Evolutionary conservation across 176 grass and related monocot species (phyloP).

Genomic region (Calamus simplicifolius): DNA sequence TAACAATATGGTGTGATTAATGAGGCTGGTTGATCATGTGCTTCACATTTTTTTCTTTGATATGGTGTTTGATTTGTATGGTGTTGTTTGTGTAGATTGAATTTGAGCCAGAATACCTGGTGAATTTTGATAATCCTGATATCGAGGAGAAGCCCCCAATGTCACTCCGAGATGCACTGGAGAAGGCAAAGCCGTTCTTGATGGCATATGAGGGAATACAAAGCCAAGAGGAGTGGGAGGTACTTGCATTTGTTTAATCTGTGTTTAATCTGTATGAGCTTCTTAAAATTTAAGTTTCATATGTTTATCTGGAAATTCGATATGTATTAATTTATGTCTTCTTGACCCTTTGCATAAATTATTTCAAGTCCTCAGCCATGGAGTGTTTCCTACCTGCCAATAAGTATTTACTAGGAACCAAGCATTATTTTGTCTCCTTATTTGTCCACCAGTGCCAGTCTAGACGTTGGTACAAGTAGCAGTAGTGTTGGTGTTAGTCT

Average conservation of each 20-base stretch:
- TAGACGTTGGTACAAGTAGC: no score
- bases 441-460: background rate
- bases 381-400: no score
- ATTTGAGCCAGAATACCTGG: slow-evolving; percentile 67
- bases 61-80: slow-evolving; percentile 8
- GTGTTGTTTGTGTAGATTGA: slow-evolving; percentile 52
- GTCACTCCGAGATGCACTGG: slow-evolving; percentile 55
- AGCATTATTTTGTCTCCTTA: slow-evolving; percentile 2
- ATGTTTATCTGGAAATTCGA: no score
- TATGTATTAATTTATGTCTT: no score
- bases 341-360: no score
- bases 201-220: slow-evolving; percentile 68
- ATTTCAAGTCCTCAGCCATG: no score
- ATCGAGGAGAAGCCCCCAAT: slow-evolving; percentile 83
- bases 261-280: no score
- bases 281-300: no score
- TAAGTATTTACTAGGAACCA: background rate
- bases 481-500: no score
- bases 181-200: slow-evolving; percentile 80
- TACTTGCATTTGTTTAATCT: slow-evolving; percentile 2
- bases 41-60: background rate
- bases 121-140: slow-evolving; percentile 64
- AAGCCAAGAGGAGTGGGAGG: slow-evolving; percentile 94
- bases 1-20: slow-evolving; percentile 52
- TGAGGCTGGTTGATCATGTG: background rate